Evolutionary conservation across 768 basidiomycete genomes (phyloP).

Genomic region (Kwoniella mangroviensis): DNA sequence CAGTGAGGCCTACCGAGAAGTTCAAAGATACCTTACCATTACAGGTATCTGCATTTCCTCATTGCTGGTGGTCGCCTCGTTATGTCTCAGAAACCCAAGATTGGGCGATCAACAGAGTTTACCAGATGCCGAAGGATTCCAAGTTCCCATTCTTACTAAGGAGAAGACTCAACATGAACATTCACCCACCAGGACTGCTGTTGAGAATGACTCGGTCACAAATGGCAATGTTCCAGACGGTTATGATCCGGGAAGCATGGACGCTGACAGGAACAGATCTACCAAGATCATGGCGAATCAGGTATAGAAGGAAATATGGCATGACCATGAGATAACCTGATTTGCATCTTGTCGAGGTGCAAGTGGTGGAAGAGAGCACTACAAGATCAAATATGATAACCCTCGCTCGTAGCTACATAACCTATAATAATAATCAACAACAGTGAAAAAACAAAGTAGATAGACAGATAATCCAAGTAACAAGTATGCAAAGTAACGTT

Average conservation of each 20-base stretch:
- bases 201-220: background rate
- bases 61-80: conserved; percentile 28
- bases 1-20: conserved; percentile 40
- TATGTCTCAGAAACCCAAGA: conserved; percentile 41
- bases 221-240: background rate
- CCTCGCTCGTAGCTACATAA: too few relatives aligned
- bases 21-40: conserved; percentile 47
- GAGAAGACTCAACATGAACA: background rate
- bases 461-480: too few relatives aligned
- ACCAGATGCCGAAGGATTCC: conserved; percentile 37
- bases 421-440: too few relatives aligned
- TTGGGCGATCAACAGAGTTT: conserved; percentile 41
- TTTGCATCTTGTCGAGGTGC: too few relatives aligned
- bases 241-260: conserved; percentile 14
- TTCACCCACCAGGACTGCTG: conserved; percentile 11
- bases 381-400: too few relatives aligned
- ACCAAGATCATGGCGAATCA: conserved; percentile 9
- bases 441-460: too few relatives aligned
- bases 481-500: too few relatives aligned
- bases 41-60: conserved; percentile 43
- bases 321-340: too few relatives aligned
- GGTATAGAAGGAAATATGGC: background rate
- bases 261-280: background rate
- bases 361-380: too few relatives aligned
- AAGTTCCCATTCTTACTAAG: background rate